Evolutionary conservation across 129 eudicot species (phyloP).

Genomic region (Helianthus annuus): DNA sequence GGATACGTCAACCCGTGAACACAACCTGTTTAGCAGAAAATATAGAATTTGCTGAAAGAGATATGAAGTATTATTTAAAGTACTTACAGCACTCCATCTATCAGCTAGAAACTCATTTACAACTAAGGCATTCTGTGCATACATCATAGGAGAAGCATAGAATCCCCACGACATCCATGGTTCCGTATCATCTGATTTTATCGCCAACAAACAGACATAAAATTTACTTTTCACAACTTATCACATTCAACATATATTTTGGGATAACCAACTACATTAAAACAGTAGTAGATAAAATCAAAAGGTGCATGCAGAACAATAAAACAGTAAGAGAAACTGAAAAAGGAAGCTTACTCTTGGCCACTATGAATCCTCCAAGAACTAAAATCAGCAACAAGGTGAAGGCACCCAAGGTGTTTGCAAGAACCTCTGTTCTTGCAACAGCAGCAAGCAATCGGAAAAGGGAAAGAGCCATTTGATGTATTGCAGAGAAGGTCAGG

Average conservation of each 20-base stretch:
- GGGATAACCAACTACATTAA: too few relatives aligned
- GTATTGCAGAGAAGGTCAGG: slow-evolving; percentile 38
- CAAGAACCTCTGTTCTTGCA: slow-evolving; percentile 40
- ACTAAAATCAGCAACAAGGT: slow-evolving; percentile 29
- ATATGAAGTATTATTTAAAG: too few relatives aligned
- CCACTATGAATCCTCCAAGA: slow-evolving; percentile 43
- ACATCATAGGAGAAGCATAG: slow-evolving; percentile 61
- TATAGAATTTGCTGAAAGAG: too few relatives aligned
- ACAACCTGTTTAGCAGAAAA: too few relatives aligned
- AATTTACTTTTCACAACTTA: neutral
- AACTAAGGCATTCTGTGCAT: slow-evolving; percentile 61
- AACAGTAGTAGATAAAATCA: too few relatives aligned
- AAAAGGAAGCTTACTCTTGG: slow-evolving; percentile 24
- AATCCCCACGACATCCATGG: slow-evolving; percentile 60
- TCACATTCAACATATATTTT: too few relatives aligned
- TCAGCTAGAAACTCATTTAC: slow-evolving; percentile 53
- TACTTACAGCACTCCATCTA: slow-evolving; percentile 57
- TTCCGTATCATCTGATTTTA: slow-evolving; percentile 40
- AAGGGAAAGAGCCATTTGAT: slow-evolving; percentile 47
- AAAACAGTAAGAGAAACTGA: too few relatives aligned
- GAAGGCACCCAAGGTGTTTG: slow-evolving; percentile 41
- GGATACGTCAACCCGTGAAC: too few relatives aligned
- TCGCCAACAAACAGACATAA: neutral
- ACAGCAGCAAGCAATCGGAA: slow-evolving; percentile 40
- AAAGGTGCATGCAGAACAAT: too few relatives aligned